These are phyloP conservation scores for Botrytis paeoniae DNA, from an alignment of 2,329 filamentous ascomycete genomes.

Conservation along the genomic window DNA sequence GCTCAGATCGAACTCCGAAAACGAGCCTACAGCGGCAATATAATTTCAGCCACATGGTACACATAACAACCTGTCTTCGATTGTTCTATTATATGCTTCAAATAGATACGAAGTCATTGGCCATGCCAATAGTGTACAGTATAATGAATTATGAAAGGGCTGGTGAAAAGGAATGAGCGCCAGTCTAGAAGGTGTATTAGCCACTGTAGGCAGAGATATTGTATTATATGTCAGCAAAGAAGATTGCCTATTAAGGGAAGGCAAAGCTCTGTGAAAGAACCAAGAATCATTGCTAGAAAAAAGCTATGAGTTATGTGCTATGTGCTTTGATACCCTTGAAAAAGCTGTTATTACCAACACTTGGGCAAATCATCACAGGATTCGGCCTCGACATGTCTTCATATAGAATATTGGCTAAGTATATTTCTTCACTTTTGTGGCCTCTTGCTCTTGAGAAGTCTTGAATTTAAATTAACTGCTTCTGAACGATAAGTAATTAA, in stretches of 20 bases:
- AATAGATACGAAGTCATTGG: not conserved
- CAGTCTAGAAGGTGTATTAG: not conserved
- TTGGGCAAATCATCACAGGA: too few relatives aligned
- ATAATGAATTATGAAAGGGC: constrained; percentile 1
- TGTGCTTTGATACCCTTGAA: not conserved
- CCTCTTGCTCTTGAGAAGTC: not conserved
- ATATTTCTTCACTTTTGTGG: not conserved
- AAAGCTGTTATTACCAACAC: not conserved
- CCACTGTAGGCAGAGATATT: not conserved
- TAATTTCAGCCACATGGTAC: not conserved
- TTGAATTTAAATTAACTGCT: not conserved
- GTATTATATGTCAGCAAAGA: not conserved
- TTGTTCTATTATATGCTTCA: not conserved
- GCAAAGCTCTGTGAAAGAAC: not conserved
- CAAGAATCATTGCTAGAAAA: not conserved
- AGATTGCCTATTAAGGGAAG: not conserved
- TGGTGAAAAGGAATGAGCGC: not conserved
- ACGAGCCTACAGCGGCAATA: not conserved
- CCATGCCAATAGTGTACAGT: not conserved
- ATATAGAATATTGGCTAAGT: not conserved
- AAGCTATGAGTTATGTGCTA: not conserved
- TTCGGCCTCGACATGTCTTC: not conserved
- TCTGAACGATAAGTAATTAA: not conserved
- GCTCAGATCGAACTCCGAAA: not conserved
- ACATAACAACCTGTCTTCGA: not conserved